These are phyloP conservation scores for Phyllosticta citriasiana DNA, from an alignment of 2,329 filamentous ascomycete species.

Conservation along the genomic window DNA sequence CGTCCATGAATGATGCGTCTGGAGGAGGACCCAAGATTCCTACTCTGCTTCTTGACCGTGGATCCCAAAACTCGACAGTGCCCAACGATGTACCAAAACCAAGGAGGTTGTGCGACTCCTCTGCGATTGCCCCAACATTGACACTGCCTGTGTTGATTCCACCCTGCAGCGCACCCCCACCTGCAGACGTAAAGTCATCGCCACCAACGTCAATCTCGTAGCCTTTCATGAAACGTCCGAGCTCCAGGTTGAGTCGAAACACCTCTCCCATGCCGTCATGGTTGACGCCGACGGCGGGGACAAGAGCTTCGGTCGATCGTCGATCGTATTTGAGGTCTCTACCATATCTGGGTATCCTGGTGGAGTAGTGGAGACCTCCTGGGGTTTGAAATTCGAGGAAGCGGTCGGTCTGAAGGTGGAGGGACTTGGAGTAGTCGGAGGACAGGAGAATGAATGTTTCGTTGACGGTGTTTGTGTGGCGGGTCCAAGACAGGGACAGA, in stretches of 20 bases:
- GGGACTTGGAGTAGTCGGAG: conserved; percentile 69
- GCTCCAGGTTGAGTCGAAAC: conserved; percentile 82
- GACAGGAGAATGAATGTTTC: conserved; percentile 84
- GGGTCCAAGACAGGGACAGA: conserved; percentile 82
- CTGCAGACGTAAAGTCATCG: conserved; percentile 58
- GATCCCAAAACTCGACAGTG: conserved; percentile 97
- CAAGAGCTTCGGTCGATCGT: conserved; percentile 69
- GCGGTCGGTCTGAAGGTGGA: conserved; percentile 87
- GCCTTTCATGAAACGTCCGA: conserved; percentile 87
- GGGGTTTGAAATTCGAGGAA: conserved; percentile 89
- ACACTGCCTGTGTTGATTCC: conserved; percentile 78
- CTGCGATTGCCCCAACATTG: conserved; percentile 77
- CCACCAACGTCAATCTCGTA: conserved; percentile 86
- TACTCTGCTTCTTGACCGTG: conserved; percentile 70
- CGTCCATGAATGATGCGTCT: conserved; percentile 23
- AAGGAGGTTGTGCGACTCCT: conserved; percentile 78
- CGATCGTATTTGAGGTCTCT: conserved; percentile 80
- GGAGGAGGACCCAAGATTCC: conserved; percentile 57
- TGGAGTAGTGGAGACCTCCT: conserved; percentile 75
- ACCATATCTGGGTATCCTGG: conserved; percentile 86
- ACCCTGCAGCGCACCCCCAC: conserved; percentile 71
- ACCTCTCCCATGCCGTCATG: conserved; percentile 81
- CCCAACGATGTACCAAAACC: conserved; percentile 91
- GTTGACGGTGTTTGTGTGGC: conserved; percentile 82
- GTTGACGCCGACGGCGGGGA: conserved; percentile 83